Percentiles rank a stretch among this genome's conserved stretches.
phyloP scores from a whole-genome alignment of 148 eudicot species.

The Cornus controversa region DNA sequence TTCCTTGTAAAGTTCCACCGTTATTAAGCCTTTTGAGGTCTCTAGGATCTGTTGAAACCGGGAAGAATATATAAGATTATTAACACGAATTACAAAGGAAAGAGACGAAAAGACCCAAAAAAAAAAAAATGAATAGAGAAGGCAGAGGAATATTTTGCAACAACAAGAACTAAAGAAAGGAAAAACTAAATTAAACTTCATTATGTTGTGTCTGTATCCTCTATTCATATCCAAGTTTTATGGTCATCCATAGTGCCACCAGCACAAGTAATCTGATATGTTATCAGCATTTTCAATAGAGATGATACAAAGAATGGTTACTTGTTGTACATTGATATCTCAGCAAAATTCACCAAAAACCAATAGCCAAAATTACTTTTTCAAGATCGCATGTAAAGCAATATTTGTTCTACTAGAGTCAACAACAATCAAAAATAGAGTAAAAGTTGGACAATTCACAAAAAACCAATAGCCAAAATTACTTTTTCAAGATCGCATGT shows the following conservation, averaged over 20 bases:
- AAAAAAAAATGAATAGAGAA: neutral
- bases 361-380: neutral
- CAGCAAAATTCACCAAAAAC: neutral
- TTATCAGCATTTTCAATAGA: too few relatives aligned
- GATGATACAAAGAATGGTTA: neutral
- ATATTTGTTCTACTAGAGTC: neutral
- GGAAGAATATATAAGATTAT: neutral
- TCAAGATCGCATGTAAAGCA: neutral
- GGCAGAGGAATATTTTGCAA: neutral
- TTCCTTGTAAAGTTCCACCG: slow-evolving; percentile 85
- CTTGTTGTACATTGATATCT: slow-evolving; percentile 1
- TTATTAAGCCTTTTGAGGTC: slow-evolving; percentile 81
- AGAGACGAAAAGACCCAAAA: neutral
- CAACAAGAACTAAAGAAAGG: neutral
- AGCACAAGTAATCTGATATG: too few relatives aligned
- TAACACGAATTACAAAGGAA: slow-evolving; percentile 4
- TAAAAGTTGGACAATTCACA: too few relatives aligned
- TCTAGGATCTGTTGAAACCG: slow-evolving; percentile 47
- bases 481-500: neutral
- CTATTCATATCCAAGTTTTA: too few relatives aligned
- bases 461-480: neutral
- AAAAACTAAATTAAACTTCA: neutral
- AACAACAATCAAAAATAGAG: neutral
- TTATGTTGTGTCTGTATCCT: too few relatives aligned
- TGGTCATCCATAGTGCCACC: too few relatives aligned